These are phyloP conservation scores for Gynandropsis gynandra DNA, from an alignment of 345 rosid genomes.

Conservation along the genomic window DNA sequence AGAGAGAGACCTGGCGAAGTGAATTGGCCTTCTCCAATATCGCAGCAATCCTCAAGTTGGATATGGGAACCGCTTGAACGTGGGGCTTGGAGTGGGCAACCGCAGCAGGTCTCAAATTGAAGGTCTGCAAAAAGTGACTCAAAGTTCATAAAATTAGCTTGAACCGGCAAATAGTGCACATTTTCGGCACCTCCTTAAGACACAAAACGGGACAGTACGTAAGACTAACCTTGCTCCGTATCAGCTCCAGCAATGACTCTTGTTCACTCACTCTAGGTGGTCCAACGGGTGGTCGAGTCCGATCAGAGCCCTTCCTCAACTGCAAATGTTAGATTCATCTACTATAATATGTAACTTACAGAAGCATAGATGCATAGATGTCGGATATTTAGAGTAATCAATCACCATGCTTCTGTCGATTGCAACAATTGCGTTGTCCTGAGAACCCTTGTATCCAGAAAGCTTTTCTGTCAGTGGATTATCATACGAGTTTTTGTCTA, in stretches of 20 bases:
- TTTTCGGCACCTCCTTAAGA: too few species aligned
- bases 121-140: constrained; percentile 42
- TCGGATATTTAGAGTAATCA: not conserved
- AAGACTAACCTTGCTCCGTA: constrained; percentile 63
- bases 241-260: constrained; percentile 75
- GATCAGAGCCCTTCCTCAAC: constrained; percentile 74
- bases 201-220: not conserved
- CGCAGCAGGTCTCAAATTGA: constrained; percentile 79
- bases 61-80: constrained; percentile 56
- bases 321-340: constrained; percentile 25
- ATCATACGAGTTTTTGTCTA: constrained; percentile 6
- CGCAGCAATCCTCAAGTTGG: constrained; percentile 86
- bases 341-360: not conserved
- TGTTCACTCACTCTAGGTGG: constrained; percentile 61
- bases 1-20: constrained; percentile 75
- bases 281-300: constrained; percentile 37
- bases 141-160: not conserved
- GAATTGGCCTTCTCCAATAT: constrained; percentile 93
- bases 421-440: constrained; percentile 3
- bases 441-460: constrained; percentile 4
- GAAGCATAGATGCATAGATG: constrained; percentile 1
- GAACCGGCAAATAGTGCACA: too few species aligned
- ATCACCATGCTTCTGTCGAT: constrained; percentile 25
- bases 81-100: constrained; percentile 46
- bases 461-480: not conserved